A percentile compares a stretch with the other conserved stretches of the same genome.
Evolutionary conservation across 345 rosid species (phyloP).

Genomic region (Psidium guajava): DNA sequence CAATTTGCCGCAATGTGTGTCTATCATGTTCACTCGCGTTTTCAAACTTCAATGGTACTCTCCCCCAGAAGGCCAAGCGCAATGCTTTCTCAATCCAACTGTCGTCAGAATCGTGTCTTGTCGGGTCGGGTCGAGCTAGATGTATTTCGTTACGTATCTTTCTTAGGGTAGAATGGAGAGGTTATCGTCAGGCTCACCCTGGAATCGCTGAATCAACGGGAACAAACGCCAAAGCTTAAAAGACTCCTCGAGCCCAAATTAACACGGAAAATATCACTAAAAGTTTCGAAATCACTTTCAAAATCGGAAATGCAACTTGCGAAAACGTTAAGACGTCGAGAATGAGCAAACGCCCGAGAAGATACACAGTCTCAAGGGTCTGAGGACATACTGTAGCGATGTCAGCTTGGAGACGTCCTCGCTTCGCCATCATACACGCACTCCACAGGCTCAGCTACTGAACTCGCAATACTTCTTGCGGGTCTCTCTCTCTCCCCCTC

Average conservation of each 20-base stretch:
- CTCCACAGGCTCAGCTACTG: background rate
- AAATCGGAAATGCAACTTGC: background rate
- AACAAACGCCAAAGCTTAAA: background rate
- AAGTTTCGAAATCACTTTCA: background rate
- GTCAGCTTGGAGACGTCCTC: background rate
- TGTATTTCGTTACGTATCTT: background rate
- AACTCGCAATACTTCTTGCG: background rate
- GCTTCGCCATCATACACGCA: background rate
- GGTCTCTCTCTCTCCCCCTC: background rate
- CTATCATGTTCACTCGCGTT: background rate
- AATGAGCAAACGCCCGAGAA: background rate
- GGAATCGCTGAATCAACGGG: background rate
- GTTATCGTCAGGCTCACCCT: background rate
- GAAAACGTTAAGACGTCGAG: background rate
- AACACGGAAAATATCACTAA: background rate
- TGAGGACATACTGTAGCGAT: background rate
- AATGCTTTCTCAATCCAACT: background rate
- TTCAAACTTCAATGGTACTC: background rate
- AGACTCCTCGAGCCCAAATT: background rate
- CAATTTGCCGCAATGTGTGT: background rate
- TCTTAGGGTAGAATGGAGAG: background rate
- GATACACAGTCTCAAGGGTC: background rate
- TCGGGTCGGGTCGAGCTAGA: background rate
- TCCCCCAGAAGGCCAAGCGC: background rate
- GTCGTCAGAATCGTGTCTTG: background rate